Percentiles rank a stretch among this genome's conserved stretches.
Evolutionary conservation across 345 rosid species (phyloP).

Genomic region (Turritis glabra): DNA sequence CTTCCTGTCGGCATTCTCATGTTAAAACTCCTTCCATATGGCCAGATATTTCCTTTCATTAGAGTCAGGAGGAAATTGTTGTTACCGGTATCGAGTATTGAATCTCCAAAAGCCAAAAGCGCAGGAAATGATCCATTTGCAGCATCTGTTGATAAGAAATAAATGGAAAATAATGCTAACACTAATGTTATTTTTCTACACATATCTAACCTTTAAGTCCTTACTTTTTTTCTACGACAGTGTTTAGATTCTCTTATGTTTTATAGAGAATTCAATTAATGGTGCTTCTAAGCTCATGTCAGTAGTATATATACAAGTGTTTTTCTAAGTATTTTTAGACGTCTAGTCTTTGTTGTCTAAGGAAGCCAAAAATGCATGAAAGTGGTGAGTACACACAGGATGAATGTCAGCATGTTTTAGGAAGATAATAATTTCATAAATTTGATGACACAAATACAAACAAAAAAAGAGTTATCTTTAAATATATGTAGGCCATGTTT

Average conservation of each 20-base stretch:
- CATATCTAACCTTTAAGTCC: conserved; percentile 18
- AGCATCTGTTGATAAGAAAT: conserved; percentile 13
- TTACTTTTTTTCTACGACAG: neutral
- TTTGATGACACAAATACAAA: neutral
- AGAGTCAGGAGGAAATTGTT: conserved; percentile 49
- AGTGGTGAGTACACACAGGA: conserved; percentile 27
- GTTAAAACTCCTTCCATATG: conserved; percentile 56
- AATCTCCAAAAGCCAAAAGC: conserved; percentile 60
- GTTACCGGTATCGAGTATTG: conserved; percentile 68
- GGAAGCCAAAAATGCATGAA: conserved; percentile 28
- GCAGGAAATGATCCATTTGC: conserved; percentile 44
- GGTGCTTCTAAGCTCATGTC: conserved; percentile 1
- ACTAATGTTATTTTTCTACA: conserved; percentile 5
- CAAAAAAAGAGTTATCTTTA: neutral
- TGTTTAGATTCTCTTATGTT: conserved; percentile 8
- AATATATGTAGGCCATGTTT: neutral
- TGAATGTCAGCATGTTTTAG: conserved; percentile 29
- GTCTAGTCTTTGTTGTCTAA: conserved; percentile 34
- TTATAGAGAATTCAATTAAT: neutral
- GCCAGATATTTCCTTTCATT: conserved; percentile 49
- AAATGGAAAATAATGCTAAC: conserved; percentile 15
- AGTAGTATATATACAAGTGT: conserved; percentile 3
- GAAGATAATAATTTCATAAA: conserved; percentile 10
- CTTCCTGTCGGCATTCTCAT: conserved; percentile 56
- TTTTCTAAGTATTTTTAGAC: conserved; percentile 22